Evolutionary conservation across 345 rosid species (phyloP).

Genomic region (Toxicodendron radicans): DNA sequence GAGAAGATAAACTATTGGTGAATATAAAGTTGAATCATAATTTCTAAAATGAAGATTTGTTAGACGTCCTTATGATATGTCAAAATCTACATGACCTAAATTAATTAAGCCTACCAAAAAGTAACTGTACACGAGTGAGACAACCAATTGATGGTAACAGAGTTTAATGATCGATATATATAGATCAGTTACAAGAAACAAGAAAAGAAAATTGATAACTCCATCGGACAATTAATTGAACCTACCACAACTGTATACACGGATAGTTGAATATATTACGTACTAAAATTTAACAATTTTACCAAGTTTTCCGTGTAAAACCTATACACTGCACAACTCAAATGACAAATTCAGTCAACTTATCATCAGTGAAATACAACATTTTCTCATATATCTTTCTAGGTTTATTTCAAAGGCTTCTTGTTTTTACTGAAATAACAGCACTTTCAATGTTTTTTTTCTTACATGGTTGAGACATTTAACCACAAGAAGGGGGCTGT

Average conservation of each 20-base stretch:
- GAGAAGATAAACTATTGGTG: too few relatives aligned
- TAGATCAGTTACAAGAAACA: too few relatives aligned
- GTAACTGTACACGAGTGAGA: too few relatives aligned
- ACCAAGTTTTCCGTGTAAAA: not conserved
- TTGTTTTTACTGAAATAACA: not conserved
- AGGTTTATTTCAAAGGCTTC: conserved; percentile 7
- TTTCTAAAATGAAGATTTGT: too few relatives aligned
- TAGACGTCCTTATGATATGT: too few relatives aligned
- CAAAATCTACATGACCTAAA: too few relatives aligned
- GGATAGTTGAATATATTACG: not conserved
- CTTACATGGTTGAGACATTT: not conserved
- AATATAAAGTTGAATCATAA: too few relatives aligned
- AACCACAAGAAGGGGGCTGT: not conserved
- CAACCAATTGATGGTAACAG: too few relatives aligned
- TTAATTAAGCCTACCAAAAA: too few relatives aligned
- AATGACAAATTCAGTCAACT: not conserved
- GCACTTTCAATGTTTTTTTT: not conserved
- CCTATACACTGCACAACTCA: not conserved
- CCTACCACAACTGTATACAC: not conserved
- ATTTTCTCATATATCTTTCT: not conserved
- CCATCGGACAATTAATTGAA: not conserved
- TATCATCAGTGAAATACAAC: not conserved
- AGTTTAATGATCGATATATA: too few relatives aligned
- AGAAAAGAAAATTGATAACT: too few relatives aligned
- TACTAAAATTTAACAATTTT: not conserved